These are phyloP conservation scores for Scleroderma citrinum DNA, from an alignment of 768 basidiomycete genomes.

Conservation along the genomic window DNA sequence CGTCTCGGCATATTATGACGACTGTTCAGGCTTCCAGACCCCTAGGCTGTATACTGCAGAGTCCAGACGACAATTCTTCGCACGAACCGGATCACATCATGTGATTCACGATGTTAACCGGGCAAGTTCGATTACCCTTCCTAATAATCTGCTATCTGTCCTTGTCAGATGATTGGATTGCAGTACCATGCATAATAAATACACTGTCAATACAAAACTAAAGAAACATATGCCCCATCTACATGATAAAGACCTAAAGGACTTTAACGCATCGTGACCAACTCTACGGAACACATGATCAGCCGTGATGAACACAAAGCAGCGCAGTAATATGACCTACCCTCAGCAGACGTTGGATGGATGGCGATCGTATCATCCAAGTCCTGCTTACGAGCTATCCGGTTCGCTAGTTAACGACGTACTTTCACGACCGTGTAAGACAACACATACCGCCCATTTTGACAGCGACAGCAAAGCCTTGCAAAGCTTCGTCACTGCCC, in stretches of 20 bases:
- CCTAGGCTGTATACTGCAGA: no score
- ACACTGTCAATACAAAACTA: no score
- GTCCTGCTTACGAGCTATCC: slow-evolving; percentile 64
- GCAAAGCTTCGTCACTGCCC: slow-evolving; percentile 91
- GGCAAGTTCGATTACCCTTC: no score
- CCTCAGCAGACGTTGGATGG: slow-evolving; percentile 83
- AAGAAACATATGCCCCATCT: not conserved
- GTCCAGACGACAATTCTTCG: no score
- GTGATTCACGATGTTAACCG: no score
- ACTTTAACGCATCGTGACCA: slow-evolving; percentile 48
- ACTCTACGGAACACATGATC: slow-evolving; percentile 32
- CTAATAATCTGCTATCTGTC: no score
- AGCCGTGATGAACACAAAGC: slow-evolving; percentile 6
- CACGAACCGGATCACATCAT: no score
- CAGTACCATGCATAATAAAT: no score
- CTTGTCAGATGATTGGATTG: no score
- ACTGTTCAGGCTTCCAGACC: no score
- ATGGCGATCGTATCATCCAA: slow-evolving; percentile 89
- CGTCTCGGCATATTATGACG: no score
- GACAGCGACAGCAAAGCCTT: slow-evolving; percentile 95
- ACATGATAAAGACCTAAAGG: not conserved
- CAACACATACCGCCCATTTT: slow-evolving; percentile 75
- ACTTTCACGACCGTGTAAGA: not conserved
- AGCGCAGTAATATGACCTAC: slow-evolving; percentile 36
- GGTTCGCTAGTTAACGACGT: not conserved